phyloP scores from a whole-genome alignment of 495 filamentous ascomycete genomes.

The Bathelium albidoporum region DNA sequence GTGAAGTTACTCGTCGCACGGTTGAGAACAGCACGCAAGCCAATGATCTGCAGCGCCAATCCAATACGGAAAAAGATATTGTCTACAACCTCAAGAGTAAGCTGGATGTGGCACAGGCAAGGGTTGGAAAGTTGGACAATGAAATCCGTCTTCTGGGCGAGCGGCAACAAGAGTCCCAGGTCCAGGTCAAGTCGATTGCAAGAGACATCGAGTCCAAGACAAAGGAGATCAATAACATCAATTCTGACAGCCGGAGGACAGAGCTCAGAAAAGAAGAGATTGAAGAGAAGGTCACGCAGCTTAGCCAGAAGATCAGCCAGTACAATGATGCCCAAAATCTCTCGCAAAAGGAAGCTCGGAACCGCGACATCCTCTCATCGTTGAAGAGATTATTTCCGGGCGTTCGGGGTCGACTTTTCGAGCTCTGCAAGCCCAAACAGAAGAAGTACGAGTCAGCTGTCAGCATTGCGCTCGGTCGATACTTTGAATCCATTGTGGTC shows the following conservation, averaged over 20 bases:
- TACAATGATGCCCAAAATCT: conserved; percentile 76
- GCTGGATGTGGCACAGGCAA: conserved; percentile 65
- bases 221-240: conserved; percentile 73
- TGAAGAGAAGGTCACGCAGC: conserved; percentile 79
- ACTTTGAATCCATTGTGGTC: conserved; percentile 92
- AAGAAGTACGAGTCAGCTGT: conserved; percentile 92
- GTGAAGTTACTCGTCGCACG: conserved; percentile 77
- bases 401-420: conserved; percentile 79
- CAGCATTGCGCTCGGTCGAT: conserved; percentile 79
- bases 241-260: conserved; percentile 71
- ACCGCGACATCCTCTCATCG: conserved; percentile 68
- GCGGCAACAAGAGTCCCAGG: conserved; percentile 49
- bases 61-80: conserved; percentile 81
- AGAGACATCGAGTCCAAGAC: conserved; percentile 81
- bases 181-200: conserved; percentile 52
- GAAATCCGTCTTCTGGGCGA: conserved; percentile 62
- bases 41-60: conserved; percentile 70
- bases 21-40: conserved; percentile 73
- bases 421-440: conserved; percentile 90
- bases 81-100: conserved; percentile 78
- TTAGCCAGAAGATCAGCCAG: conserved; percentile 66
- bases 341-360: conserved; percentile 64
- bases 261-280: conserved; percentile 74
- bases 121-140: conserved; percentile 57
- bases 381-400: conserved; percentile 88